phyloP scores from a whole-genome alignment of 108 stramenopile genomes.

The Cylindrotheca fusiformis region DNA sequence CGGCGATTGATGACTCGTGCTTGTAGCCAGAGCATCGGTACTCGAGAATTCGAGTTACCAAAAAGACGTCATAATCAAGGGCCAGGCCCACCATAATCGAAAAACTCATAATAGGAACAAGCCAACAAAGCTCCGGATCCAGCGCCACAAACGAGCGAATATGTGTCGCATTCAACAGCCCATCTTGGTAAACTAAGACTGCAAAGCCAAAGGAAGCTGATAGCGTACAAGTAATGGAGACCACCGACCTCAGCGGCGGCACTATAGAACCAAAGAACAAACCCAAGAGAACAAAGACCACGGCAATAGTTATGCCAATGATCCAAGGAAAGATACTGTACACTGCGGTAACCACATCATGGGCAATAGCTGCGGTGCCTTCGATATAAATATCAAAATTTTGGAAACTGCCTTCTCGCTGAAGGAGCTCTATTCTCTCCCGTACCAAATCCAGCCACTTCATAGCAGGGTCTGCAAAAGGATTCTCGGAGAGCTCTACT shows the following conservation, averaged over 20 bases:
- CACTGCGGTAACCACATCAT: conserved; percentile 30
- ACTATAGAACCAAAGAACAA: conserved; percentile 30
- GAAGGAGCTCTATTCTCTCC: conserved; percentile 3
- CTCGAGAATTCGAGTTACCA: conserved; percentile 39
- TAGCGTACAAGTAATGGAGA: conserved; percentile 32
- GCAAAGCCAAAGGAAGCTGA: conserved; percentile 36
- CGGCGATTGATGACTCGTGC: conserved; percentile 29
- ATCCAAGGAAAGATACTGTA: conserved; percentile 25
- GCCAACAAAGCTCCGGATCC: conserved; percentile 34
- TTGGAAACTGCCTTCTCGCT: conserved; percentile 6
- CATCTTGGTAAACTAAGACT: conserved; percentile 43
- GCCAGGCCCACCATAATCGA: conserved; percentile 47
- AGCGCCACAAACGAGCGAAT: conserved; percentile 14
- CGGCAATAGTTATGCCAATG: conserved; percentile 26
- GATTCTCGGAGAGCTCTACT: conserved; percentile 23
- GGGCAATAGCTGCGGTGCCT: conserved; percentile 31
- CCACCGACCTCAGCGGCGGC: conserved; percentile 30
- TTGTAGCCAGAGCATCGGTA: conserved; percentile 26
- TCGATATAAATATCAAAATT: conserved; percentile 15
- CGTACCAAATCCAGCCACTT: conserved; percentile 23
- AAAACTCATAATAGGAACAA: conserved; percentile 46
- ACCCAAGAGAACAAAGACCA: conserved; percentile 44
- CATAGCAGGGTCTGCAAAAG: conserved; percentile 30
- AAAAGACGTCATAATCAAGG: conserved; percentile 48
- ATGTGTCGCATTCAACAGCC: conserved; percentile 13